phyloP scores from a whole-genome alignment of 2,329 filamentous ascomycete genomes.

The Penicillium griseofulvum region DNA sequence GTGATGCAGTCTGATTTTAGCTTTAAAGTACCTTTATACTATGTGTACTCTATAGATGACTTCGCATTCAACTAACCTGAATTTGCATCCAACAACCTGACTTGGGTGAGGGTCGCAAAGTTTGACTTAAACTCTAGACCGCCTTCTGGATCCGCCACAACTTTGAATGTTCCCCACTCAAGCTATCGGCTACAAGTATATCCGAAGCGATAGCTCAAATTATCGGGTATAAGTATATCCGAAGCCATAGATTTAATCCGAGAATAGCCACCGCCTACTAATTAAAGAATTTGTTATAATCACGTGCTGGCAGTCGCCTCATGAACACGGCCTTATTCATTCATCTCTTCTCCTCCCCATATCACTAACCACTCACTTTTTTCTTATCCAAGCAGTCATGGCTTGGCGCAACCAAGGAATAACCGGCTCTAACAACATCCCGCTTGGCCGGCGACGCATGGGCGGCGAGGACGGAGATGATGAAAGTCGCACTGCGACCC shows the following conservation, averaged over 20 bases:
- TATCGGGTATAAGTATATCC: not conserved
- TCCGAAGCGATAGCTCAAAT: not conserved
- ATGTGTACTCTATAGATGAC: too few species aligned
- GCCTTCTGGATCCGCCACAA: too few species aligned
- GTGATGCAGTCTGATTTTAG: too few species aligned
- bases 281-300: not conserved
- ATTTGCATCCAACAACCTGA: too few species aligned
- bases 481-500: constrained; percentile 46
- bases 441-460: constrained; percentile 80
- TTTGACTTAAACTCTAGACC: too few species aligned
- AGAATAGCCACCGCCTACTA: not conserved
- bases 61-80: too few species aligned
- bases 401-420: constrained; percentile 73
- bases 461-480: constrained; percentile 61
- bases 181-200: not conserved
- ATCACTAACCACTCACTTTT: constrained; percentile 13
- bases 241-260: not conserved
- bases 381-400: constrained; percentile 43
- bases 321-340: constrained; percentile 3
- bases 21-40: too few species aligned
- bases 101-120: too few species aligned
- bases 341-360: not conserved
- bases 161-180: too few species aligned
- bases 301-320: not conserved
- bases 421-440: constrained; percentile 97